Conservation (phyloP, 2,329 filamentous ascomycete species). For the Aspergillus sergii region DNA sequence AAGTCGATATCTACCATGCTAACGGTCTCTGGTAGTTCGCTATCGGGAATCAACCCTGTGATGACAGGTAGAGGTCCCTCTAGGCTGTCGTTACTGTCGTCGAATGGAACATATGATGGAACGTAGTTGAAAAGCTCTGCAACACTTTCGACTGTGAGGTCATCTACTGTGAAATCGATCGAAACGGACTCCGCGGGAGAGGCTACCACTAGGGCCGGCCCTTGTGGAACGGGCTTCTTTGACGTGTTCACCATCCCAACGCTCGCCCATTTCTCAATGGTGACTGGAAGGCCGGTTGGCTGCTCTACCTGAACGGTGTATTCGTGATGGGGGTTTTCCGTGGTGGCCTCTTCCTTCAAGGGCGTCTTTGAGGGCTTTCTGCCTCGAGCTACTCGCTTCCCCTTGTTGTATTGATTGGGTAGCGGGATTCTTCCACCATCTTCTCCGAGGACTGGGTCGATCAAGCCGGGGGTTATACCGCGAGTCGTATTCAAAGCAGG, state of each 20-base stretch:
- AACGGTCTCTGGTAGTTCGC: slow-evolving; percentile 1
- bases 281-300: neutral
- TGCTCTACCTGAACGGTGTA: neutral
- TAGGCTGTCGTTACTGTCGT: neutral
- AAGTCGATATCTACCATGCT: slow-evolving; percentile 11
- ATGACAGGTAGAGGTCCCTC: slow-evolving; percentile 6
- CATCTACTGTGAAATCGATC: neutral
- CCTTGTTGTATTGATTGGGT: slow-evolving; percentile 5
- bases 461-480: slow-evolving; percentile 26
- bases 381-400: neutral
- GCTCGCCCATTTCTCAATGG: neutral
- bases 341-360: neutral
- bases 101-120: slow-evolving; percentile 3
- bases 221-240: neutral
- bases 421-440: slow-evolving; percentile 22
- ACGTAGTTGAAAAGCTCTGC: neutral
- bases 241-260: neutral
- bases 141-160: neutral
- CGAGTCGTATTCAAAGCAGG: slow-evolving; percentile 21
- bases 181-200: neutral
- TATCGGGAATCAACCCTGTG: neutral
- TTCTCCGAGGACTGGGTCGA: slow-evolving; percentile 23
- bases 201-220: neutral
- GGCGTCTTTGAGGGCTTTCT: neutral
- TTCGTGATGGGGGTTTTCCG: neutral